phyloP scores from a whole-genome alignment of 345 rosid genomes.

The Populus simonii region DNA sequence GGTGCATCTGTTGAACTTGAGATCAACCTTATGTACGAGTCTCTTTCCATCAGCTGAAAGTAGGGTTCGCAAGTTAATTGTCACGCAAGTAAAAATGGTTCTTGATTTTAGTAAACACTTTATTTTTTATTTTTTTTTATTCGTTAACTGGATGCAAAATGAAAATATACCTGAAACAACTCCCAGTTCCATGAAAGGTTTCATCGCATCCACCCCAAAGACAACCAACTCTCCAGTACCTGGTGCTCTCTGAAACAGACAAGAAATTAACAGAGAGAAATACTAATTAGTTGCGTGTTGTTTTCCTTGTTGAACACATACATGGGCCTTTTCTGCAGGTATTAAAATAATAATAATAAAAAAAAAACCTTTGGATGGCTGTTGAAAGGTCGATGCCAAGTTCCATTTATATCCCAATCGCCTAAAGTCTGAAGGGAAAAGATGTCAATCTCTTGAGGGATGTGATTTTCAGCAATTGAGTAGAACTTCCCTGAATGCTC shows the following conservation, averaged over 20 bases:
- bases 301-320: background rate
- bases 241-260: conserved; percentile 39
- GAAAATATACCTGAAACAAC: conserved; percentile 38
- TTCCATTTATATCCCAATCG: conserved; percentile 37
- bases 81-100: background rate
- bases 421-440: conserved; percentile 16
- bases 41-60: conserved; percentile 20
- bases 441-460: conserved; percentile 37
- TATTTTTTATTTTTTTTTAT: background rate
- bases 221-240: conserved; percentile 41
- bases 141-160: background rate
- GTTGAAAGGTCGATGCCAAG: conserved; percentile 38
- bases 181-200: conserved; percentile 41
- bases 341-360: too few species aligned
- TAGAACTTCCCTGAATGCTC: conserved; percentile 38
- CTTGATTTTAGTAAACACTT: background rate
- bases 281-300: background rate
- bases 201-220: conserved; percentile 33
- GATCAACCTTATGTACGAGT: conserved; percentile 22
- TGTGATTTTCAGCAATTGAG: conserved; percentile 22
- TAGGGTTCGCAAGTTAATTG: background rate
- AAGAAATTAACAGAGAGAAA: background rate
- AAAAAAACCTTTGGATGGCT: conserved; percentile 41
- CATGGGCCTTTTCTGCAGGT: background rate
- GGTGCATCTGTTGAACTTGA: conserved; percentile 19